Evolutionary conservation across 352 stramenopile genomes (phyloP).

Genomic region (Phytophthora pluvialis): DNA sequence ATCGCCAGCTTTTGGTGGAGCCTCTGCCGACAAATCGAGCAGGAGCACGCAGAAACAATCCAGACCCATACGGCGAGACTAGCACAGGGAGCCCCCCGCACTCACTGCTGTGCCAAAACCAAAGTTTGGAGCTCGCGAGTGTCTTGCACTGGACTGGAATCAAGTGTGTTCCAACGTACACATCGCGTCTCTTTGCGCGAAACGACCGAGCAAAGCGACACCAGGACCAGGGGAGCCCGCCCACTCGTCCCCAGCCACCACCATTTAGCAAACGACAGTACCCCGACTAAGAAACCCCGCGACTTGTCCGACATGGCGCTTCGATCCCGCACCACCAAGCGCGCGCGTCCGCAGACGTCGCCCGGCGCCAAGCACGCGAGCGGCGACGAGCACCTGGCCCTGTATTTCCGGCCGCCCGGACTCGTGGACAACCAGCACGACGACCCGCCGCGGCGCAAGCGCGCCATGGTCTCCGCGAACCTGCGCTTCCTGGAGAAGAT

Average conservation of each 20-base stretch:
- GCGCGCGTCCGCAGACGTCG: conserved; percentile 31
- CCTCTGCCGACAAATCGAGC: conserved; percentile 34
- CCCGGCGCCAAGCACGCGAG: conserved; percentile 24
- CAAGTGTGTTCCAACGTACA: conserved; percentile 20
- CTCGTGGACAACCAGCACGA: conserved; percentile 16
- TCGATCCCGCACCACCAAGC: conserved; percentile 28
- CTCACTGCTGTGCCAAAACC: not conserved
- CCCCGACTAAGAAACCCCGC: conserved; percentile 8
- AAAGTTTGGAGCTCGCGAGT: conserved; percentile 7
- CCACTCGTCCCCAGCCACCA: not conserved
- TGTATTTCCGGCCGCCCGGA: conserved; percentile 18
- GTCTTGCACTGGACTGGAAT: conserved; percentile 23
- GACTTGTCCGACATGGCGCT: conserved; percentile 28
- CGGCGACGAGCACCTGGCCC: conserved; percentile 22
- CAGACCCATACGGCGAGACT: conserved; percentile 28
- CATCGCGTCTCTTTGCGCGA: conserved; percentile 42
- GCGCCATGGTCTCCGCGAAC: conserved; percentile 59
- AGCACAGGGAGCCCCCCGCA: too few species aligned
- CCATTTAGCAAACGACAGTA: conserved; percentile 12
- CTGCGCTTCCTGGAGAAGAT: conserved; percentile 77
- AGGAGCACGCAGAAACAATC: conserved; percentile 41
- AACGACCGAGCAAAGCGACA: conserved; percentile 30
- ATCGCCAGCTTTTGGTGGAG: conserved; percentile 1
- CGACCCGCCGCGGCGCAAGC: conserved; percentile 52
- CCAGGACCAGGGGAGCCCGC: not conserved